These are phyloP conservation scores for Phytophthora citricola DNA, from an alignment of 352 stramenopile genomes.

Conservation along the genomic window DNA sequence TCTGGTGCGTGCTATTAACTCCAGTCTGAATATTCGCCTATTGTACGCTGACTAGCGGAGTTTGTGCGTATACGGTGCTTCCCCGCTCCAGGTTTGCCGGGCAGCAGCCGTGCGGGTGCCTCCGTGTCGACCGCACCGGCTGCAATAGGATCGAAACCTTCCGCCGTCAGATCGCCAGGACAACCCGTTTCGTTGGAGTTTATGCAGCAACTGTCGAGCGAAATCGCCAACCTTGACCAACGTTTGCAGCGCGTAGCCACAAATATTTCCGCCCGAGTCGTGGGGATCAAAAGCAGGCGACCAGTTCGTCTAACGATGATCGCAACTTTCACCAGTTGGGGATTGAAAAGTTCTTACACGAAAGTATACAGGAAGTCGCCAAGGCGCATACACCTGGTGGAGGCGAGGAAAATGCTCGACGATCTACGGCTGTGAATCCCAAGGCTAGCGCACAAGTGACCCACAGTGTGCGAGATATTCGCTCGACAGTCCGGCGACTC, in stretches of 20 bases:
- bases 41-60: not conserved
- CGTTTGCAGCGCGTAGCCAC: conserved; percentile 34
- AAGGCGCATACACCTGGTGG: conserved; percentile 14
- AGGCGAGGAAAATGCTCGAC: not conserved
- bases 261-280: conserved; percentile 7
- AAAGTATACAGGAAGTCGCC: conserved; percentile 57
- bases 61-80: not conserved
- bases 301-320: not conserved
- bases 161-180: not conserved
- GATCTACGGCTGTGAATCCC: conserved; percentile 27
- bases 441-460: conserved; percentile 59
- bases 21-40: not conserved
- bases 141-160: conserved; percentile 6
- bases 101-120: conserved; percentile 5
- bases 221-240: conserved; percentile 34
- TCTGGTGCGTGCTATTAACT: not conserved
- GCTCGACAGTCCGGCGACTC: conserved; percentile 66
- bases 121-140: conserved; percentile 24
- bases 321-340: conserved; percentile 38
- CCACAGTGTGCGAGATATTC: conserved; percentile 64
- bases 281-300: not conserved
- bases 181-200: conserved; percentile 22
- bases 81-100: conserved; percentile 5
- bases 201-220: conserved; percentile 38
- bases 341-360: conserved; percentile 60